Evolutionary conservation across 805 yeast genomes (phyloP), one percentile per base, ranked within the genome.

Genomic region (Cyberlindnera galapagoensis): DNA sequence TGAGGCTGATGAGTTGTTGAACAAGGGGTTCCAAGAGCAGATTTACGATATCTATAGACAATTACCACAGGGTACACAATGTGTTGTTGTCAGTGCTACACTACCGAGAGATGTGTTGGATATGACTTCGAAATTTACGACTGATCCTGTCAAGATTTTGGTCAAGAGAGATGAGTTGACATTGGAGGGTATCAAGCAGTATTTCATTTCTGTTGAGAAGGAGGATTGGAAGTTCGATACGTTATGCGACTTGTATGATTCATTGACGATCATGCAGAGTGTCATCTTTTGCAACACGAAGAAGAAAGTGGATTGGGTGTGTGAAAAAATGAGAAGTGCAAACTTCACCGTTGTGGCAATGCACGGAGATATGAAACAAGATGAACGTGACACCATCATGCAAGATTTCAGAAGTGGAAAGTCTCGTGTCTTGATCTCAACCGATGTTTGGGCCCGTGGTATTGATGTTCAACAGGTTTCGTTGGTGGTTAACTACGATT

Each of bases 381-480:
- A 80, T 52, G 95, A 90, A 59, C 75, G 98, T 65, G 97, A 92
- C 62, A 67, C 75, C 51, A 84, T 92, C 50, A 92, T 92, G 98
- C 76, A 77, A 59, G 97, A 88, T 61, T 92, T 92, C 76, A 74
- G 98, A 61, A 69, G 81, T 38, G 98, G 98, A 39, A 76, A 82
- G 46, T 84, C 96, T 34, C 76, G 98, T 58, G 90, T 92, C 31
- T 69, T 92, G 58, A 92, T 92, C 56, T 81, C 97, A 47, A 92
- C 98, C 25, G 98, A 92, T 63, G 82, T 92, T 52, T 83, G 90
- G 80, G 98, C 98, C 31, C 75, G 98, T 64, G 98, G 98, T 57
- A 92, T 90, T 46, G 98, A 90, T 63, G 97, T 90, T 40, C 98
- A 90, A 68, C 97, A 90, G 59, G 96, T 90, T 30, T 88, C 97